phyloP scores from a whole-genome alignment of 208 protist species.

The Phytomonas francai region DNA sequence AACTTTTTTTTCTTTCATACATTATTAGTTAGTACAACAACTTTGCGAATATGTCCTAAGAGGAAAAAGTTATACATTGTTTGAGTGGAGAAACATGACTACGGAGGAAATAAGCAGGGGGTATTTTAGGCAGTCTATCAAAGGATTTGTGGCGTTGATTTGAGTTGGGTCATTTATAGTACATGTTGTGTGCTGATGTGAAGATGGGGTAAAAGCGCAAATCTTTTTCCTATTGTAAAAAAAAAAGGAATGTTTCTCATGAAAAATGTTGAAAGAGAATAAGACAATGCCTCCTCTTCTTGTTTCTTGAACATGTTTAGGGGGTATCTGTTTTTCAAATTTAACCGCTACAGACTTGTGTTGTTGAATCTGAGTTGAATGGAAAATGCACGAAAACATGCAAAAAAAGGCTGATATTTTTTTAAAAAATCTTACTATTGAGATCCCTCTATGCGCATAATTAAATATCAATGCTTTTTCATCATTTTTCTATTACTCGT shows the following conservation, averaged over 20 bases:
- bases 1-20: not conserved
- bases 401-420: slow-evolving; percentile 1
- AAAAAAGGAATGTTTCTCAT: too few species aligned
- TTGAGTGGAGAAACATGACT: not conserved
- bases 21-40: not conserved
- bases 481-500: slow-evolving; percentile 1
- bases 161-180: not conserved
- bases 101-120: not conserved
- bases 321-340: slow-evolving; percentile 2
- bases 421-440: not conserved
- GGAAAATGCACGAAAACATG: not conserved
- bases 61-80: not conserved
- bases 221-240: too few species aligned
- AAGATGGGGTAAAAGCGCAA: not conserved
- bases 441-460: not conserved
- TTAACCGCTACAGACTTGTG: not conserved
- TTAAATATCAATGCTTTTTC: slow-evolving; percentile 3
- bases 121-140: not conserved
- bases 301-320: not conserved
- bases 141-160: not conserved
- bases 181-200: not conserved
- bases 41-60: not conserved
- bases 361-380: slow-evolving; percentile 2
- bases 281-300: not conserved
- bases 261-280: not conserved